These are phyloP conservation scores for Suillus bovinus DNA, from an alignment of 768 basidiomycete genomes.

Conservation along the genomic window DNA sequence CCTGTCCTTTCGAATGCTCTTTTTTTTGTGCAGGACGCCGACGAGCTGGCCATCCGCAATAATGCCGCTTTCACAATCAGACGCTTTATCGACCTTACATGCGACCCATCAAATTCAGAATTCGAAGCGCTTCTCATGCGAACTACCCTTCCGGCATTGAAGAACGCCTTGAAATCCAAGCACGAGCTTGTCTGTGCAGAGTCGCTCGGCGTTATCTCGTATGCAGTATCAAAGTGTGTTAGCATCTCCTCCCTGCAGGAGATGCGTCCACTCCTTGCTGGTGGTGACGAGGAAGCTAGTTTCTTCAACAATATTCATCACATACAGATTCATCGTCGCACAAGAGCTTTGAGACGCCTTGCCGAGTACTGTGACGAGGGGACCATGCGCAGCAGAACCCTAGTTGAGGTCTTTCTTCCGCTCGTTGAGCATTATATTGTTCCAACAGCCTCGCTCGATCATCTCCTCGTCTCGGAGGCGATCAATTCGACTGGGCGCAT, in stretches of 20 bases:
- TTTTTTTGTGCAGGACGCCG: slow-evolving; percentile 84
- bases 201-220: slow-evolving; percentile 73
- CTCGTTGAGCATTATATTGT: slow-evolving; percentile 80
- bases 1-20: slow-evolving; percentile 83
- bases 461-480: slow-evolving; percentile 89
- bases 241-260: slow-evolving; percentile 66
- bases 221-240: slow-evolving; percentile 67
- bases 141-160: slow-evolving; percentile 74
- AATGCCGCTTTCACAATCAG: slow-evolving; percentile 77
- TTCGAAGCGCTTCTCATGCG: slow-evolving; percentile 59
- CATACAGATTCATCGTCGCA: slow-evolving; percentile 88
- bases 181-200: slow-evolving; percentile 88
- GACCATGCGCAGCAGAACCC: slow-evolving; percentile 62
- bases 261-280: slow-evolving; percentile 78
- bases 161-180: slow-evolving; percentile 76
- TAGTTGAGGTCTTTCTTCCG: slow-evolving; percentile 85
- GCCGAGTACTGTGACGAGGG: slow-evolving; percentile 73
- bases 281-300: slow-evolving; percentile 90
- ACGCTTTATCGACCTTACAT: slow-evolving; percentile 55
- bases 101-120: slow-evolving; percentile 37
- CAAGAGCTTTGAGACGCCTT: slow-evolving; percentile 82
- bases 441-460: slow-evolving; percentile 63
- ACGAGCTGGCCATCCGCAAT: slow-evolving; percentile 83
- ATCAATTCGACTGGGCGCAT: slow-evolving; percentile 78
- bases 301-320: slow-evolving; percentile 98